These are phyloP conservation scores for Novakomyces olei DNA, from an alignment of 805 yeast genomes.

Conservation along the genomic window DNA sequence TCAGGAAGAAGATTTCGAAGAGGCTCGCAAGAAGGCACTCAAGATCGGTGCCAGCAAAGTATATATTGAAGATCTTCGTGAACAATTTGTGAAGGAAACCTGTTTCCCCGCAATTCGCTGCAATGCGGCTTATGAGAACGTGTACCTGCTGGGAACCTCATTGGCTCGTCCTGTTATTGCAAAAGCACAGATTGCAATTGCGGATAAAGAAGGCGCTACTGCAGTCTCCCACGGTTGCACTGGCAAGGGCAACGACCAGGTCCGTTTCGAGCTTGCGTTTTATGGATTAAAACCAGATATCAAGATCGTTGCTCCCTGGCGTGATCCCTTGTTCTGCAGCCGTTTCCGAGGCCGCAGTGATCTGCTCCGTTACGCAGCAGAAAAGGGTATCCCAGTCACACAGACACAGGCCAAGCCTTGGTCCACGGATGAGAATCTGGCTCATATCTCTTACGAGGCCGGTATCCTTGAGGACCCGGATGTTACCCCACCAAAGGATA, in stretches of 20 bases:
- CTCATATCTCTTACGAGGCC: conserved; percentile 97
- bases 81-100: conserved; percentile 81
- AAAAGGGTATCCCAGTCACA: conserved; percentile 77
- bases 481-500: conserved; percentile 96
- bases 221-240: conserved; percentile 99
- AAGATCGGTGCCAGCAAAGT: conserved; percentile 94
- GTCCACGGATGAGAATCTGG: conserved; percentile 98
- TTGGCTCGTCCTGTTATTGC: conserved; percentile 98
- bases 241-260: conserved; percentile 99
- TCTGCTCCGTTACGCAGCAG: conserved; percentile 77
- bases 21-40: conserved; percentile 86
- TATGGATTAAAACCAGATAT: conserved; percentile 97
- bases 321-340: conserved; percentile 84
- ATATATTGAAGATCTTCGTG: conserved; percentile 82
- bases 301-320: conserved; percentile 96
- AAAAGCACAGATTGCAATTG: conserved; percentile 91
- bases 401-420: conserved; percentile 99
- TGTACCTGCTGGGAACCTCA: conserved; percentile 88
- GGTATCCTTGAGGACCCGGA: conserved; percentile 98
- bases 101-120: conserved; percentile 86
- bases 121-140: conserved; percentile 95
- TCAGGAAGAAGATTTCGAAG: conserved; percentile 97
- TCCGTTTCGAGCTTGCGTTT: conserved; percentile 89
- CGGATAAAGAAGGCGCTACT: conserved; percentile 92
- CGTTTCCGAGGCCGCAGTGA: conserved; percentile 97